A percentile compares a stretch with the other conserved stretches of the same genome.
Conservation (phyloP, 2,329 filamentous ascomycete species). For the Elsinoe fawcettii region DNA sequence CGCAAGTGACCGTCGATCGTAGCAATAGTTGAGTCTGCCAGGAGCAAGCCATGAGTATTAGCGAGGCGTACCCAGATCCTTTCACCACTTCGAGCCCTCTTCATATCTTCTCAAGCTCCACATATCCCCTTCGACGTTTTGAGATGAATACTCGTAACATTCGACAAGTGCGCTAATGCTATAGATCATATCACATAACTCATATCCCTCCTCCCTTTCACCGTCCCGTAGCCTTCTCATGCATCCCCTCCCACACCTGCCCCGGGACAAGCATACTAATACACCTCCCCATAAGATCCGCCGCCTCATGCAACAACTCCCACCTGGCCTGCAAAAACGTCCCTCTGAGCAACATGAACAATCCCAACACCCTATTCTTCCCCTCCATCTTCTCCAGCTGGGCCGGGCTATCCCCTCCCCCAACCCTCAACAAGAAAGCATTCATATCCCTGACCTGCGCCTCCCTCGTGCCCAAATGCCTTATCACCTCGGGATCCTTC, state of each 20-base stretch:
- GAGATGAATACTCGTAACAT: background rate
- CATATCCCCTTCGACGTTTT: no score
- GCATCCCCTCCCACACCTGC: background rate
- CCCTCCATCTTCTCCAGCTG: constrained; percentile 66
- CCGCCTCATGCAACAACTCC: constrained; percentile 86
- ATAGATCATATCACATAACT: background rate
- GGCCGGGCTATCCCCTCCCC: constrained; percentile 64
- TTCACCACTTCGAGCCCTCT: no score
- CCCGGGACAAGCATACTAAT: constrained; percentile 50
- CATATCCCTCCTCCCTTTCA: background rate
- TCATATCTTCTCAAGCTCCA: no score
- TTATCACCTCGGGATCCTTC: constrained; percentile 32
- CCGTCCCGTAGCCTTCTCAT: constrained; percentile 1
- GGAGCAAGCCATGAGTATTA: no score
- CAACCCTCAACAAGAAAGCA: constrained; percentile 64
- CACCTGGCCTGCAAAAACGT: constrained; percentile 77
- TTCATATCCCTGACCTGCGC: constrained; percentile 73
- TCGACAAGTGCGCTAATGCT: background rate
- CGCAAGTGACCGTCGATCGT: background rate
- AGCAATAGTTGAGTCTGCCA: background rate
- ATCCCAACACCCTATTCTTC: constrained; percentile 72
- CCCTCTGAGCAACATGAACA: constrained; percentile 73
- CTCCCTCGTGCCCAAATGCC: constrained; percentile 49
- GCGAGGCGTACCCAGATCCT: no score
- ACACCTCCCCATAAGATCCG: constrained; percentile 71